Evolutionary conservation across 306 rosid genomes (phyloP).

Genomic region (Crotalaria pallida): DNA sequence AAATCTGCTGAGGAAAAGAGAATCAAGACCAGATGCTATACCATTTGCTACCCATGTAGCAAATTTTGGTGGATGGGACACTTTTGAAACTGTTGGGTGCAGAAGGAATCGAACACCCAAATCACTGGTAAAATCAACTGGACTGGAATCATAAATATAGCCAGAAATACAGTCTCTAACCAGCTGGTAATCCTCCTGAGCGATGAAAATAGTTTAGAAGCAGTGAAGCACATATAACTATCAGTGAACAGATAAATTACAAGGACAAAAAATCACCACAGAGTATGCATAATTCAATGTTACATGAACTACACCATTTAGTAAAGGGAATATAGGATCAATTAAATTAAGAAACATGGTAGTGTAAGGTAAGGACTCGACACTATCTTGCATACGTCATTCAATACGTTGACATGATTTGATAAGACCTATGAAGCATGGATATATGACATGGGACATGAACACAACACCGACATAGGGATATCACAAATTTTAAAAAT

Average conservation of each 20-base stretch:
- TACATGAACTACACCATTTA: neutral
- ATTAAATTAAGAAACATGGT: neutral
- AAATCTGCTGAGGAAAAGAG: slow-evolving; percentile 77
- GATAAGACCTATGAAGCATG: neutral
- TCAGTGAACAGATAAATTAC: neutral
- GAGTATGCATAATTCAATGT: neutral
- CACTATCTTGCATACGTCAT: neutral
- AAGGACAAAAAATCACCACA: slow-evolving; percentile 6
- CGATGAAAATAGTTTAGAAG: slow-evolving; percentile 21
- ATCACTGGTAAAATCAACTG: slow-evolving; percentile 95
- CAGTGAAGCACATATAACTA: slow-evolving; percentile 6
- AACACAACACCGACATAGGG: too few species aligned
- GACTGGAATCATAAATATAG: slow-evolving; percentile 89
- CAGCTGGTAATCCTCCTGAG: slow-evolving; percentile 65
- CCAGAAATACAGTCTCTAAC: slow-evolving; percentile 83
- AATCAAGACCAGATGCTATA: slow-evolving; percentile 86
- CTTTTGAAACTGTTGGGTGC: slow-evolving; percentile 70
- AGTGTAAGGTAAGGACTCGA: neutral
- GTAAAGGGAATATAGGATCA: slow-evolving; percentile 5
- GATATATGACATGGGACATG: too few species aligned
- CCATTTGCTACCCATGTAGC: slow-evolving; percentile 71
- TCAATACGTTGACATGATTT: neutral
- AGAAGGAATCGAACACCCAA: slow-evolving; percentile 80
- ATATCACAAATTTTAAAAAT: too few species aligned
- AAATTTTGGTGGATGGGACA: slow-evolving; percentile 72